phyloP scores from a whole-genome alignment of 805 yeast species.

The Debaryomyces prosopidis region DNA sequence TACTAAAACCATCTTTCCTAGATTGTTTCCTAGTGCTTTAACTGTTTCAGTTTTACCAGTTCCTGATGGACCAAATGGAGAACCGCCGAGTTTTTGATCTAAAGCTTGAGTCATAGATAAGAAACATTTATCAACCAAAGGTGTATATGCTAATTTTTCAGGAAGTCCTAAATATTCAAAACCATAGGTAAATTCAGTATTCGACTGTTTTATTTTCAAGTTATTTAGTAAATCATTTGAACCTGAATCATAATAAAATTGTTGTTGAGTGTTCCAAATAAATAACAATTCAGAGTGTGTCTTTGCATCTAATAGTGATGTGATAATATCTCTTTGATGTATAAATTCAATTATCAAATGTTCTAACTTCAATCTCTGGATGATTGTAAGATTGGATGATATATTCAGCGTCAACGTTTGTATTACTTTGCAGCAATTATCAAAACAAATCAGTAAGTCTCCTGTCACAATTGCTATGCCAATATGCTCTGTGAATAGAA shows the following conservation, averaged over 20 bases:
- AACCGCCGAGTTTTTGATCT: constrained; percentile 76
- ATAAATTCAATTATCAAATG: constrained; percentile 65
- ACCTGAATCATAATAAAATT: constrained; percentile 39
- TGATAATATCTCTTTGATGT: constrained; percentile 52
- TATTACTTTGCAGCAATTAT: constrained; percentile 10
- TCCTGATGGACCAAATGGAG: constrained; percentile 95
- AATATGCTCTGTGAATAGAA: constrained; percentile 50
- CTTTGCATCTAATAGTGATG: constrained; percentile 10
- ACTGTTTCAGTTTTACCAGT: constrained; percentile 94
- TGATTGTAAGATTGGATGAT: constrained; percentile 16
- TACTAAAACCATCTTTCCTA: constrained; percentile 81
- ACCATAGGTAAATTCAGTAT: constrained; percentile 60
- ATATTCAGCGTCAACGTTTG: constrained; percentile 26
- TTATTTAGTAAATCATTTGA: constrained; percentile 26
- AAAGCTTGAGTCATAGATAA: constrained; percentile 74
- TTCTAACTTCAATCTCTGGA: constrained; percentile 51
- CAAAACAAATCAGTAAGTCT: constrained; percentile 2
- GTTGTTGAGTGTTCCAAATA: constrained; percentile 55
- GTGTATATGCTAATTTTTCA: constrained; percentile 74
- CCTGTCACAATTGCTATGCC: constrained; percentile 26
- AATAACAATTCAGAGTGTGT: constrained; percentile 16
- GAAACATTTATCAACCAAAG: constrained; percentile 64
- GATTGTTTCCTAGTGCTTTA: constrained; percentile 75
- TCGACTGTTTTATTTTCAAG: constrained; percentile 53
- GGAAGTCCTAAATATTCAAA: constrained; percentile 80